Conservation (phyloP, 805 yeast species). For the Metschnikowia noctiluminum region DNA sequence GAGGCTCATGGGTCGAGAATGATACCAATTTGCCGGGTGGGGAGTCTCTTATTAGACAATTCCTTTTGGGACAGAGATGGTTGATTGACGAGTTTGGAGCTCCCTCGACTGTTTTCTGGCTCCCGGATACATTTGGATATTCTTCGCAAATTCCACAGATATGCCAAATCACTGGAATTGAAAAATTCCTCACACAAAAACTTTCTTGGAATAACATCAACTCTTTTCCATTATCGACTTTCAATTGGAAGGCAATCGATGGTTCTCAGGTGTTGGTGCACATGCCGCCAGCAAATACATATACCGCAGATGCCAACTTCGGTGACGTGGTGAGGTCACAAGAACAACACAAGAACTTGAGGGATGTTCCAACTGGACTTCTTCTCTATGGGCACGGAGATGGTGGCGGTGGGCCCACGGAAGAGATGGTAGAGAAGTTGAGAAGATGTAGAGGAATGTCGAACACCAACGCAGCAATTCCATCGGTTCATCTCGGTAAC, state of each 20-base stretch:
- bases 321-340: conserved; percentile 86
- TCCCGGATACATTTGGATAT: conserved; percentile 97
- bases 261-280: conserved; percentile 92
- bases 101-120: conserved; percentile 80
- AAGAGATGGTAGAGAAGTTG: conserved; percentile 88
- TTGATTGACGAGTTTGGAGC: conserved; percentile 76
- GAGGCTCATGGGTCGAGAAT: conserved; percentile 98
- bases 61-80: conserved; percentile 85
- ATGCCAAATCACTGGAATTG: conserved; percentile 82
- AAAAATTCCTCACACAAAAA: conserved; percentile 86
- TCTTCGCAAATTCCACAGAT: conserved; percentile 93
- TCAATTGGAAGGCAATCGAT: conserved; percentile 94
- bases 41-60: conserved; percentile 85
- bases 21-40: conserved; percentile 96
- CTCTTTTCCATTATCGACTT: conserved; percentile 82
- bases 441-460: conserved; percentile 88
- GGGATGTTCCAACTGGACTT: conserved; percentile 76
- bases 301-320: conserved; percentile 88
- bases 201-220: conserved; percentile 96
- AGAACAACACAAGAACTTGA: conserved; percentile 77
- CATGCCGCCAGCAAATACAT: conserved; percentile 97
- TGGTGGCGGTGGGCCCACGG: conserved; percentile 98
- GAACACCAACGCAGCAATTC: conserved; percentile 75
- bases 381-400: conserved; percentile 91
- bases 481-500: conserved; percentile 73